Evolutionary conservation across 106 monocot genomes (phyloP), one percentile per base, ranked within the genome.

Genomic region (Dioscorea zingiberensis): DNA sequence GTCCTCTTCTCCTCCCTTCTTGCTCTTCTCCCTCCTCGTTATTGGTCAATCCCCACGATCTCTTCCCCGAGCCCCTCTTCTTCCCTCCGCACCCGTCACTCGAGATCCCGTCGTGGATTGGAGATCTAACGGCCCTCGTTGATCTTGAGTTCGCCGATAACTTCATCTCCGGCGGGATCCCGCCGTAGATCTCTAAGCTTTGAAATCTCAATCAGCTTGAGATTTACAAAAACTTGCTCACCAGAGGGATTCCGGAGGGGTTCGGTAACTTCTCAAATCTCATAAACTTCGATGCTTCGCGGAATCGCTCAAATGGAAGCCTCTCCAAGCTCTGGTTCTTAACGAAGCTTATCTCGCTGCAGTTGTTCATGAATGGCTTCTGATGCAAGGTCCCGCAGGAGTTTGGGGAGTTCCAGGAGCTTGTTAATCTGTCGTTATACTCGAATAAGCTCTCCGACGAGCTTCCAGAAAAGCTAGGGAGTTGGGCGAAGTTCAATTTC

Each of bases 341-440:
- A n/a, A n/a, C n/a, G n/a, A n/a, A n/a, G n/a, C n/a, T n/a, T 15
- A 66, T 79, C 4, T 81, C 91, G 1, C 78, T 95, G 1, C 88
- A 95, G 74, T 78, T 95, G 9, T 88, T 77, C 54, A 24, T 23
- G 13, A 95, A 95, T 48, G 47, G 64, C 21, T 85, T 95, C 66
- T 76, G 78, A 25, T 91, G 95, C 15, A 72, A 85, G 47, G 22
- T 95, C 3, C 95, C 95, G 0, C 56, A 1, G 44, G 95, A 95
- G 65, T 60, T 95, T 17, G 91, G 95, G 4, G 78, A 91, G 2
- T 91, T 95, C 72, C 73, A 53, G 74, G 54, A 76, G 8, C 74
- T 95, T n/a, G 81, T 83, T 21, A 85, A 91, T 63, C 27, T 95
- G 0, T 91, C 87, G 3, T 72, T 95, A 3, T 91, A 85, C 68